Evolutionary conservation across 75 land plant genomes (phyloP), one percentile per base, ranked within the genome.

Genomic region (Pinus taeda): DNA sequence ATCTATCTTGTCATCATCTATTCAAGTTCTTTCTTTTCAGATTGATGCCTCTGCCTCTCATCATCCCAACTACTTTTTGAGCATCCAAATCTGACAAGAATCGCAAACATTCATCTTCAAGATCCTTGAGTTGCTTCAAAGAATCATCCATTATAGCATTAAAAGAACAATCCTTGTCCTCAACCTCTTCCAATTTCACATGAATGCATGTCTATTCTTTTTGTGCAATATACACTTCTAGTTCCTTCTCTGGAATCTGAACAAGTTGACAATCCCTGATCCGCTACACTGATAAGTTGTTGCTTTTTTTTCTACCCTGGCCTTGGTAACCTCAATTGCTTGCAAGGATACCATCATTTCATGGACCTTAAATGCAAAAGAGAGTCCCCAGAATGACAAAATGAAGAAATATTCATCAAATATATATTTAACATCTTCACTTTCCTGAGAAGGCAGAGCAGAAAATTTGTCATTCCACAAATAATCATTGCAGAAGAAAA

Each of bases 131-230:
- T 74, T 74, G 39, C n/a, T 57, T 74, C 55, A 59, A 11, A 75
- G 33, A 37, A n/a, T 74, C 53, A 13, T 75, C 62, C 15, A 60
- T 17, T 62, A 33, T 59, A 18, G 49, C 0, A 22, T 74, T 57
- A 36, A 75, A 55, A 75, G 56, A 60, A 53, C 30, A 30, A 36
- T 36, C 57, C 42, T 75, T 60, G 65, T 42, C 49, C 42, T 79
- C 77, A 73, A 74, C 71, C 30, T 74, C 57, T 39, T 60, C 53
- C 66, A 60, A 79, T 42, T 79, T 75, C 22, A 29, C 77, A 53
- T 76, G 67, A 74, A 74, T 76, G 64, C 55, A 29, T 33, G 76
- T 3, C 29, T 75, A 49, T 58, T 76, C 78, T 18, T 57, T 33
- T 36, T 75, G 63, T 76, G 55, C 80, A 75, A 15, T 20, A 21